A percentile compares a stretch with the other conserved stretches of the same genome.
phyloP scores from a whole-genome alignment of 352 stramenopile genomes.

The Globisporangium cylindrosporum region DNA sequence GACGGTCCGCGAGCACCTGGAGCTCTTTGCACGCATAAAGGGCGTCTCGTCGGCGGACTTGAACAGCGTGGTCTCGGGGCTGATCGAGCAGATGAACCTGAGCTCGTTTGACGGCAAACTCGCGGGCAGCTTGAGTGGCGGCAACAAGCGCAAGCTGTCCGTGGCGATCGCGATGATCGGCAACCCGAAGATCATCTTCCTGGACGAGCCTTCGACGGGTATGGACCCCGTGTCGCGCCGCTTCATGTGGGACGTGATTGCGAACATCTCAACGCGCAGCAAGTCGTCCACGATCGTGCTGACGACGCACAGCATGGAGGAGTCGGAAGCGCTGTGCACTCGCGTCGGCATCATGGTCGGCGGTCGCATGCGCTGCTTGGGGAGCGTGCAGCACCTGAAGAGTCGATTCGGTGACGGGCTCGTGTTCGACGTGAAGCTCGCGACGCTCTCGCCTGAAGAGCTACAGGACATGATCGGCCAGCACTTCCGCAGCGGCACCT shows the following conservation, averaged over 20 bases:
- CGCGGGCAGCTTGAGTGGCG: slow-evolving; percentile 66
- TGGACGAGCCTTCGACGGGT: slow-evolving; percentile 88
- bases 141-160: slow-evolving; percentile 93
- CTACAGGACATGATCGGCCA: not conserved
- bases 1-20: slow-evolving; percentile 83
- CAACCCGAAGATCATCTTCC: slow-evolving; percentile 81
- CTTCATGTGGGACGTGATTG: slow-evolving; percentile 91
- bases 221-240: slow-evolving; percentile 92
- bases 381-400: not conserved
- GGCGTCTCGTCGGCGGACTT: slow-evolving; percentile 42
- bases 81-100: slow-evolving; percentile 78
- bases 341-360: slow-evolving; percentile 80
- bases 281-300: slow-evolving; percentile 9
- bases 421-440: not conserved
- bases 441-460: not conserved
- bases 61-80: slow-evolving; percentile 48
- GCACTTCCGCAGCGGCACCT: not conserved
- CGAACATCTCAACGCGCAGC: slow-evolving; percentile 39
- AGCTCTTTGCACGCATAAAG: slow-evolving; percentile 91
- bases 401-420: not conserved
- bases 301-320: slow-evolving; percentile 11
- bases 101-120: slow-evolving; percentile 70
- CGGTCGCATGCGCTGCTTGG: not conserved
- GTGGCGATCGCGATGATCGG: slow-evolving; percentile 94
- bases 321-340: slow-evolving; percentile 70